Evolutionary conservation across 495 filamentous ascomycete species (phyloP).

Genomic region (Venustampulla echinocandica): DNA sequence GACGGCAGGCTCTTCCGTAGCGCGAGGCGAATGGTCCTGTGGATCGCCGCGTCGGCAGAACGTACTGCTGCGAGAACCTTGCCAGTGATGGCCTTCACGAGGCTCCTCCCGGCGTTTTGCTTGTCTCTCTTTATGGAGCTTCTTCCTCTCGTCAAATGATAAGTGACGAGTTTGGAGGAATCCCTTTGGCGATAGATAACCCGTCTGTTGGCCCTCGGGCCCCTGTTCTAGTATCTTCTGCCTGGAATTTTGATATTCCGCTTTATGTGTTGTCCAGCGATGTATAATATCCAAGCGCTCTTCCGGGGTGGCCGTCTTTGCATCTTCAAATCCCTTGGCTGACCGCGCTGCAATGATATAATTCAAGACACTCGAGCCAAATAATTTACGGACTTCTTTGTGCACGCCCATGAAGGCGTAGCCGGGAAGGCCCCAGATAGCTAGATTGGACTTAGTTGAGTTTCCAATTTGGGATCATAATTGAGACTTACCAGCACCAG

Average conservation of each 20-base stretch:
- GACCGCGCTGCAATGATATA: slow-evolving; percentile 68
- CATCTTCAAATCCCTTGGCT: slow-evolving; percentile 61
- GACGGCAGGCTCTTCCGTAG: slow-evolving; percentile 1
- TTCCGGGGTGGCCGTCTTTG: slow-evolving; percentile 33
- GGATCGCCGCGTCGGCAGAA: slow-evolving; percentile 14
- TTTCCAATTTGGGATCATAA: neutral
- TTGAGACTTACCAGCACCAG: slow-evolving; percentile 49
- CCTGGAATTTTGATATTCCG: slow-evolving; percentile 37
- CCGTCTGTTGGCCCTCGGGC: slow-evolving; percentile 14
- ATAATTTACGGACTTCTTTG: slow-evolving; percentile 56
- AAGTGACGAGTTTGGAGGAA: slow-evolving; percentile 34
- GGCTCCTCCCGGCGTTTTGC: slow-evolving; percentile 23
- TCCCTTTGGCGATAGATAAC: slow-evolving; percentile 25
- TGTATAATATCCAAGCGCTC: slow-evolving; percentile 50
- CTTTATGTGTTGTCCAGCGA: slow-evolving; percentile 46
- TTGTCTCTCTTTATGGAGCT: slow-evolving; percentile 38
- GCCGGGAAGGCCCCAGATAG: slow-evolving; percentile 56
- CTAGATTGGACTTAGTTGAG: slow-evolving; percentile 15
- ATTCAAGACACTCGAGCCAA: slow-evolving; percentile 54
- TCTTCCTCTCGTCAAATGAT: slow-evolving; percentile 37
- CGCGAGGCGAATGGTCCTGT: slow-evolving; percentile 15
- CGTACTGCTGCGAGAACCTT: slow-evolving; percentile 14
- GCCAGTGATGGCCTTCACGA: slow-evolving; percentile 10
- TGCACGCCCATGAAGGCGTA: slow-evolving; percentile 71
- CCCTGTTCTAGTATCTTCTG: slow-evolving; percentile 17